Conservation (phyloP, 495 filamentous ascomycete species). For the Penicillium herquei region DNA sequence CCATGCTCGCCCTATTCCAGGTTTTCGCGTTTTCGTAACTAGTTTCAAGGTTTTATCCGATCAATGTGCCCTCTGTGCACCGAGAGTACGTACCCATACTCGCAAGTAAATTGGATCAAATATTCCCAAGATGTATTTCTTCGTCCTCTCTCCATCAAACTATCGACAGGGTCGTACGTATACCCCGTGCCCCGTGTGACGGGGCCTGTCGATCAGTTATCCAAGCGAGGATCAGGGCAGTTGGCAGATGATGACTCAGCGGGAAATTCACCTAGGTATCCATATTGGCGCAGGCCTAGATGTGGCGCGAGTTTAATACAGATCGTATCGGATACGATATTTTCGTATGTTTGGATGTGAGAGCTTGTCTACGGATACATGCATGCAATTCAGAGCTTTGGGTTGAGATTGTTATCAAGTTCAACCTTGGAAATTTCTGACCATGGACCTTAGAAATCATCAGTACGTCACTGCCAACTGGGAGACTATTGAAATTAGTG, state of each 20-base stretch:
- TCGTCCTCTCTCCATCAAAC: background rate
- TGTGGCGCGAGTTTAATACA: background rate
- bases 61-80: too few relatives aligned
- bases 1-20: too few relatives aligned
- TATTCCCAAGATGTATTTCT: background rate
- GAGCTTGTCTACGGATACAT: background rate
- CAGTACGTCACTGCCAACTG: too few relatives aligned
- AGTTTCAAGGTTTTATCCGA: too few relatives aligned
- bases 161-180: constrained; percentile 6
- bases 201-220: constrained; percentile 8
- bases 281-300: too few relatives aligned
- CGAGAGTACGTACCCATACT: too few relatives aligned
- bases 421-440: too few relatives aligned
- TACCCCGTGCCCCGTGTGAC: background rate
- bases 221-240: background rate
- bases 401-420: too few relatives aligned
- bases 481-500: too few relatives aligned
- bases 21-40: too few relatives aligned
- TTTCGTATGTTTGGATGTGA: background rate
- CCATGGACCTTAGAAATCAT: too few relatives aligned
- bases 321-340: background rate
- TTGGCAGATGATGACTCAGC: background rate
- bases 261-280: background rate
- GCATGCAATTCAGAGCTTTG: background rate
- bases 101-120: too few relatives aligned